A percentile compares a stretch with the other conserved stretches of the same genome.
phyloP scores from a whole-genome alignment of 768 basidiomycete genomes.

The Mycena kentingensis region DNA sequence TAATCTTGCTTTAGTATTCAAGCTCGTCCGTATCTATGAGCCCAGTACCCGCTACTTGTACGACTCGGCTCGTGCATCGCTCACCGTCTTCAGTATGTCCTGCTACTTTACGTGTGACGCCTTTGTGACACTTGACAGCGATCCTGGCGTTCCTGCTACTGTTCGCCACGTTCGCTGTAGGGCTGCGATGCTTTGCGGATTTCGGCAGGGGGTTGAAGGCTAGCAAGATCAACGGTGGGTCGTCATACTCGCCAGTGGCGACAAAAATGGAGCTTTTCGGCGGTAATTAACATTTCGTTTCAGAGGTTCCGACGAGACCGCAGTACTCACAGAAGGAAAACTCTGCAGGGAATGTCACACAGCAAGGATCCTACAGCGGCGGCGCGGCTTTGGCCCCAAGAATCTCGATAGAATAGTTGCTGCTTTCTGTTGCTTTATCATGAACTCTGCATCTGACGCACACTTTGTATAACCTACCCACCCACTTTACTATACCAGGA shows the following conservation, averaged over 20 bases:
- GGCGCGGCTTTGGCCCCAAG: slow-evolving; percentile 61
- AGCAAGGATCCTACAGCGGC: slow-evolving; percentile 50
- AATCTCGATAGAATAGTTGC: slow-evolving; percentile 73
- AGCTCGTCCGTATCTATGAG: slow-evolving; percentile 80
- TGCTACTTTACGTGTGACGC: not conserved
- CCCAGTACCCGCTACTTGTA: slow-evolving; percentile 59
- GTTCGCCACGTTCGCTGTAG: slow-evolving; percentile 72
- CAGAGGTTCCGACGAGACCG: slow-evolving; percentile 52
- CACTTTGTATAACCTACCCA: slow-evolving; percentile 17
- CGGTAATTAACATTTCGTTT: slow-evolving; percentile 34
- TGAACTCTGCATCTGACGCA: slow-evolving; percentile 14
- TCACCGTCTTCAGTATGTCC: slow-evolving; percentile 77
- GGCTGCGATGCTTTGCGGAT: slow-evolving; percentile 77
- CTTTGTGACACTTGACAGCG: slow-evolving; percentile 43
- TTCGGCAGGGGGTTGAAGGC: slow-evolving; percentile 77
- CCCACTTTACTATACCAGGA: slow-evolving; percentile 19
- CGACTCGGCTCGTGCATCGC: slow-evolving; percentile 71
- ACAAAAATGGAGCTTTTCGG: slow-evolving; percentile 34
- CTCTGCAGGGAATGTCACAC: slow-evolving; percentile 46
- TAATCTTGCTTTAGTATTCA: slow-evolving; percentile 58
- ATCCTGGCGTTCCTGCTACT: slow-evolving; percentile 75
- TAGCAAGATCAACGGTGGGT: slow-evolving; percentile 76
- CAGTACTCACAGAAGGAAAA: slow-evolving; percentile 43
- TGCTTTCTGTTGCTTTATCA: slow-evolving; percentile 2
- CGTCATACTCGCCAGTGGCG: slow-evolving; percentile 28